Evolutionary conservation across 139 green algal genomes (phyloP).

Genomic region (Pleodorina starrii): DNA sequence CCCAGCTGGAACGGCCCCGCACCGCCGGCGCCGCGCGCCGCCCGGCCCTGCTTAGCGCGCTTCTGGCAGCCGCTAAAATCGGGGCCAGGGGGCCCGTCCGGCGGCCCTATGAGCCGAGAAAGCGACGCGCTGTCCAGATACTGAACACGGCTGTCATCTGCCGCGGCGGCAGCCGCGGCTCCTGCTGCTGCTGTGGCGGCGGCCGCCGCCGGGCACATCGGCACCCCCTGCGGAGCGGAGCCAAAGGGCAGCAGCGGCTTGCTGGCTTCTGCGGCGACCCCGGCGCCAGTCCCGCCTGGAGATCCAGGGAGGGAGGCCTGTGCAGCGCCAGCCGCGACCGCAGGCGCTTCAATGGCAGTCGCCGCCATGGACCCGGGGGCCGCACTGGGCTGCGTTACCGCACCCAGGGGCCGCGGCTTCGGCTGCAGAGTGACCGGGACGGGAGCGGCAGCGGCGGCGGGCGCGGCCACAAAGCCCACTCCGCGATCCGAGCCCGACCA

Average conservation of each 20-base stretch:
- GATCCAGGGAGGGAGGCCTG: too few relatives aligned
- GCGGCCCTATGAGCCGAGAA: not conserved
- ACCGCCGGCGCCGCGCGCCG: not conserved
- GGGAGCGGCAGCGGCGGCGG: not conserved
- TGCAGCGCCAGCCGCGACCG: not conserved
- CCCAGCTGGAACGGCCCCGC: slow-evolving; percentile 1
- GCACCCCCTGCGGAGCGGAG: not conserved
- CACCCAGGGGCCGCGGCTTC: not conserved
- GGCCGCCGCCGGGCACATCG: not conserved
- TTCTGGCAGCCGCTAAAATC: slow-evolving; percentile 29
- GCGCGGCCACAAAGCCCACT: too few relatives aligned
- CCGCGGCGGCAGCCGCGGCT: too few relatives aligned
- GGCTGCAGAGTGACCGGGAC: not conserved
- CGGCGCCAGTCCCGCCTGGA: not conserved
- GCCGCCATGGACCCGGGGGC: too few relatives aligned
- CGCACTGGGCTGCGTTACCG: not conserved
- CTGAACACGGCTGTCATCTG: not conserved
- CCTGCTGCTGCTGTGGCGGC: too few relatives aligned
- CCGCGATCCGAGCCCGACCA: too few relatives aligned
- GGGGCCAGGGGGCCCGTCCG: slow-evolving; percentile 15
- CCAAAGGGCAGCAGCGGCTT: slow-evolving; percentile 7
- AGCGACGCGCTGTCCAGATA: slow-evolving; percentile 27
- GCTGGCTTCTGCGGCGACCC: not conserved
- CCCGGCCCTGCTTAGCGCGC: not conserved
- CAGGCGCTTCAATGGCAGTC: not conserved